Conservation (phyloP, 176 grass and related monocot species). For the Lolium rigidum region DNA sequence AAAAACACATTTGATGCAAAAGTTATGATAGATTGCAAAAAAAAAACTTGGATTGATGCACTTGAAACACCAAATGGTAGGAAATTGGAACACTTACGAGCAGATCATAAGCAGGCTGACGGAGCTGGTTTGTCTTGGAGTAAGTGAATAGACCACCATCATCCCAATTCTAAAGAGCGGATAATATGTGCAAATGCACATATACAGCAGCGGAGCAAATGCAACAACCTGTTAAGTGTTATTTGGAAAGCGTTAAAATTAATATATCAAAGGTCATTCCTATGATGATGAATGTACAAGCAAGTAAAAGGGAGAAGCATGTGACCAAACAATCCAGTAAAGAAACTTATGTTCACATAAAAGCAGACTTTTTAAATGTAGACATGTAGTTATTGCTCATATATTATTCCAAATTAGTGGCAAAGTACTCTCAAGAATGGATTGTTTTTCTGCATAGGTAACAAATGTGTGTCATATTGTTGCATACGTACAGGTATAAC, state of each 20-base stretch:
- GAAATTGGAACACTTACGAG: constrained; percentile 75
- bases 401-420: constrained; percentile 12
- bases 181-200: constrained; percentile 99
- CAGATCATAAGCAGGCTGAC: constrained; percentile 99
- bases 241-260: constrained; percentile 25
- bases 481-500: constrained; percentile 7
- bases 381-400: neutral
- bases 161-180: constrained; percentile 97
- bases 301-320: neutral
- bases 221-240: constrained; percentile 74
- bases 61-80: constrained; percentile 18
- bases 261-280: neutral
- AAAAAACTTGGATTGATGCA: constrained; percentile 8
- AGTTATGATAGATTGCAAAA: constrained; percentile 3
- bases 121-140: constrained; percentile 91
- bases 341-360: constrained; percentile 6
- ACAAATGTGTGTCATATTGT: neutral
- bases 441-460: neutral
- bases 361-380: neutral
- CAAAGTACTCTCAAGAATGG: neutral
- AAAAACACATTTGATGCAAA: constrained; percentile 48
- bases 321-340: constrained; percentile 12
- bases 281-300: constrained; percentile 1
- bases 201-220: constrained; percentile 96
- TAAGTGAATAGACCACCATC: constrained; percentile 98